These are phyloP conservation scores for Toxicodendron radicans DNA, from an alignment of 345 rosid genomes.

Conservation along the genomic window DNA sequence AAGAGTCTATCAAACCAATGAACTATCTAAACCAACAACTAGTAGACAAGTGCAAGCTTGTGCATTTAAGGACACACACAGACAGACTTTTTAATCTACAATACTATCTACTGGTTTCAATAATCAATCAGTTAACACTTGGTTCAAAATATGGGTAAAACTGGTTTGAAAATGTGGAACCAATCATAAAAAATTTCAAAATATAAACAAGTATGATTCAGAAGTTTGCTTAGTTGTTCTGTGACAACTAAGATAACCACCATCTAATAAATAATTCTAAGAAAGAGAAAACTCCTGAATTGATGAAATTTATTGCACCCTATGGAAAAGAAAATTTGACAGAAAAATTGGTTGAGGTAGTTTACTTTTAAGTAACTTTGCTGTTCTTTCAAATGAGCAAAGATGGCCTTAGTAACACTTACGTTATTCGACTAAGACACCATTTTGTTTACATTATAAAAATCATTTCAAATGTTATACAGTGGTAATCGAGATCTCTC, in stretches of 20 bases:
- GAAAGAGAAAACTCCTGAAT: background rate
- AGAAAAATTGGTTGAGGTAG: too few relatives aligned
- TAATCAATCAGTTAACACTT: background rate
- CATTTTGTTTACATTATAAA: background rate
- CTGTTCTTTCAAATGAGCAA: background rate
- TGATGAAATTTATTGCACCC: background rate
- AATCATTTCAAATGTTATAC: background rate
- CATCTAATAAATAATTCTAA: background rate
- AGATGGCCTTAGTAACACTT: background rate
- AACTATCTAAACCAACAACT: conserved; percentile 18
- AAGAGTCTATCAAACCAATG: conserved; percentile 27
- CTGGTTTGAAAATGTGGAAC: background rate
- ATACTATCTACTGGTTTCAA: background rate
- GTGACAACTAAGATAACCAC: background rate
- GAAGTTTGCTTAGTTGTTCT: background rate
- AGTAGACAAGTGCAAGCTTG: background rate
- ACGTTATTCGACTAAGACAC: background rate
- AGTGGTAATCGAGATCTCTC: background rate
- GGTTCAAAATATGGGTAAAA: background rate
- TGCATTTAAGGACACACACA: background rate
- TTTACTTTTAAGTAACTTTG: background rate
- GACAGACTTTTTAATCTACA: background rate
- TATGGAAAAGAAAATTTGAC: background rate
- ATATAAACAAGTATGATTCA: background rate
- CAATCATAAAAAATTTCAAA: background rate